phyloP scores from a whole-genome alignment of 805 yeast species.

The Candida pini region DNA sequence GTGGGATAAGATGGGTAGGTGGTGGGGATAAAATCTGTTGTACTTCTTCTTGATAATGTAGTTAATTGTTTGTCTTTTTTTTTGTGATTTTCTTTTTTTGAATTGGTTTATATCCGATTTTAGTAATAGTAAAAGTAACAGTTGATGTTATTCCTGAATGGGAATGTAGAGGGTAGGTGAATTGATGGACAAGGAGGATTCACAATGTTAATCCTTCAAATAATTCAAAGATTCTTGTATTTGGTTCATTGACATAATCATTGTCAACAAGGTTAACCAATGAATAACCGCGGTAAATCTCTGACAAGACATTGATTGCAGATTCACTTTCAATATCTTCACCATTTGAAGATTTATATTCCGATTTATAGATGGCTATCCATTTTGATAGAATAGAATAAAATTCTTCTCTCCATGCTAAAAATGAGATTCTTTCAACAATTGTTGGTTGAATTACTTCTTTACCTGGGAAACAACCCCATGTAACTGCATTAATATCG shows the following conservation, averaged over 20 bases:
- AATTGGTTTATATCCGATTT: too few relatives aligned
- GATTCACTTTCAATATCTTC: constrained; percentile 10
- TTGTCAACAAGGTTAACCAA: constrained; percentile 89
- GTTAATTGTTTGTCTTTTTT: too few relatives aligned
- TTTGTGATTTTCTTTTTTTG: too few relatives aligned
- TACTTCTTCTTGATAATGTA: too few relatives aligned
- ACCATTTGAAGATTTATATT: constrained; percentile 12
- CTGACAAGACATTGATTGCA: constrained; percentile 37
- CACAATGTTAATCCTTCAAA: constrained; percentile 38
- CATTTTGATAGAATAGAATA: constrained; percentile 79
- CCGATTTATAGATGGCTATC: constrained; percentile 37
- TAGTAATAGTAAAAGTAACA: too few relatives aligned
- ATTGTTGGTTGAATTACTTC: constrained; percentile 95
- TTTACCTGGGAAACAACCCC: constrained; percentile 97
- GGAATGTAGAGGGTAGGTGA: too few relatives aligned
- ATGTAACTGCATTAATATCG: constrained; percentile 90
- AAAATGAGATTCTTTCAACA: constrained; percentile 83
- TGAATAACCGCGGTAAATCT: constrained; percentile 53
- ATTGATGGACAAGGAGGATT: too few relatives aligned
- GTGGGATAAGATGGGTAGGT: too few relatives aligned
- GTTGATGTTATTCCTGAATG: too few relatives aligned
- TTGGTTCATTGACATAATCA: constrained; percentile 50
- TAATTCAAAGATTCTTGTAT: constrained; percentile 51
- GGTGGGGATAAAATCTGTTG: too few relatives aligned
- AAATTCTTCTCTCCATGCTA: constrained; percentile 97